Conservation (phyloP, 2,329 filamentous ascomycete genomes). For the Hypomyces perniciosus region DNA sequence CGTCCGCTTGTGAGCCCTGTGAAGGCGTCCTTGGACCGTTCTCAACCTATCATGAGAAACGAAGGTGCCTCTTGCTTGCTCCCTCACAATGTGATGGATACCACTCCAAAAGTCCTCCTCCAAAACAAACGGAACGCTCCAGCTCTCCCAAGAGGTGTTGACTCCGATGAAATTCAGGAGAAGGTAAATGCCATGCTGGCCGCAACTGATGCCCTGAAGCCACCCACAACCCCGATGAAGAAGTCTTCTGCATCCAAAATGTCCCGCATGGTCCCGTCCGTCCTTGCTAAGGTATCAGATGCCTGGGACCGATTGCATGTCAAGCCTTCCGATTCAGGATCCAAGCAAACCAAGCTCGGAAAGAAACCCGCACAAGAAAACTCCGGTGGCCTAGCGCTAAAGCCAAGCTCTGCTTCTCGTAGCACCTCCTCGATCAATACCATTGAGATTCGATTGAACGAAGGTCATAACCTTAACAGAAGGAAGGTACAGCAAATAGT, state of each 20-base stretch:
- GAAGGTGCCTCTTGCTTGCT: conserved; percentile 1
- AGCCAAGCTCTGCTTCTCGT: background rate
- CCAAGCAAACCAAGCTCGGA: conserved; percentile 12
- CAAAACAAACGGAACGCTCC: background rate
- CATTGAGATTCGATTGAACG: conserved; percentile 29
- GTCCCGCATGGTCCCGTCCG: conserved; percentile 23
- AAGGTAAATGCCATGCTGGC: conserved; percentile 33
- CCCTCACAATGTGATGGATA: conserved; percentile 4
- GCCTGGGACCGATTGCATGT: conserved; percentile 28
- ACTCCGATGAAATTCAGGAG: conserved; percentile 24
- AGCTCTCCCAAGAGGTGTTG: background rate
- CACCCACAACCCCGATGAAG: conserved; percentile 15
- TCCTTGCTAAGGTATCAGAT: conserved; percentile 29
- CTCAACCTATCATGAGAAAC: conserved; percentile 13
- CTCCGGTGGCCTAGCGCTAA: background rate
- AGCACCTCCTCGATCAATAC: conserved; percentile 22
- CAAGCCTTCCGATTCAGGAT: conserved; percentile 19
- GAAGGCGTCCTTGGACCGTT: conserved; percentile 15
- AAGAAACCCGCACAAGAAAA: conserved; percentile 6
- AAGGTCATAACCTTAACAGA: conserved; percentile 29
- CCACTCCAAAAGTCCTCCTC: background rate
- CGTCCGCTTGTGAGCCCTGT: conserved; percentile 14
- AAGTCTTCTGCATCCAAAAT: conserved; percentile 19
- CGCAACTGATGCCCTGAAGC: conserved; percentile 30
- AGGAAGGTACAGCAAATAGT: conserved; percentile 30